phyloP scores from a whole-genome alignment of 106 monocot species.

The Platanthera guangdongensis region DNA sequence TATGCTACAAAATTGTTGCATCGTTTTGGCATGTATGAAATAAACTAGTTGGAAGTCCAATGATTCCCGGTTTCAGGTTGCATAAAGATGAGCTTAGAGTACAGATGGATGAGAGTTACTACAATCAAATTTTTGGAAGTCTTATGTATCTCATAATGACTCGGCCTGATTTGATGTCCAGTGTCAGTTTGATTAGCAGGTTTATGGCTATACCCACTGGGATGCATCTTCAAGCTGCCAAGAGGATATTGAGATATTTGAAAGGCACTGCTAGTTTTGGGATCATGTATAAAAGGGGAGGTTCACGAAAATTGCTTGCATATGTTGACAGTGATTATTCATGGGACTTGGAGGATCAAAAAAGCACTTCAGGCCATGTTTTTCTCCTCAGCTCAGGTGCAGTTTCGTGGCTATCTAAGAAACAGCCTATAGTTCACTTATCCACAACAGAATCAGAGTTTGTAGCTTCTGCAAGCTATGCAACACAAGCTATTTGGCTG shows the following conservation, averaged over 20 bases:
- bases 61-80: not conserved
- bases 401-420: constrained; percentile 6
- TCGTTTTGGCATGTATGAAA: not conserved
- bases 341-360: constrained; percentile 8
- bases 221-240: not conserved
- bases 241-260: not conserved
- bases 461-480: not conserved
- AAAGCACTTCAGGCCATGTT: constrained; percentile 8
- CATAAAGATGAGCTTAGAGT: not conserved
- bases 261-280: constrained; percentile 5
- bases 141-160: constrained; percentile 6
- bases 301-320: not conserved
- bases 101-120: constrained; percentile 1
- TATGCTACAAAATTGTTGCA: not conserved
- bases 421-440: not conserved
- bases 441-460: not conserved
- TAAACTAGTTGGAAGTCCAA: constrained; percentile 3
- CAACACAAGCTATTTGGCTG: constrained; percentile 3
- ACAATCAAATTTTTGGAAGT: constrained; percentile 7
- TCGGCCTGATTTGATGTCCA: constrained; percentile 4
- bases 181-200: constrained; percentile 8
- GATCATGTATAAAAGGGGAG: constrained; percentile 6
- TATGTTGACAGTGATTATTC: constrained; percentile 4
- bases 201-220: not conserved
- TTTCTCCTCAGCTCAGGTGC: constrained; percentile 2